These are phyloP conservation scores for Lunasporangiospora selenospora DNA, from an alignment of 192 early-diverging fungal species.

Conservation along the genomic window DNA sequence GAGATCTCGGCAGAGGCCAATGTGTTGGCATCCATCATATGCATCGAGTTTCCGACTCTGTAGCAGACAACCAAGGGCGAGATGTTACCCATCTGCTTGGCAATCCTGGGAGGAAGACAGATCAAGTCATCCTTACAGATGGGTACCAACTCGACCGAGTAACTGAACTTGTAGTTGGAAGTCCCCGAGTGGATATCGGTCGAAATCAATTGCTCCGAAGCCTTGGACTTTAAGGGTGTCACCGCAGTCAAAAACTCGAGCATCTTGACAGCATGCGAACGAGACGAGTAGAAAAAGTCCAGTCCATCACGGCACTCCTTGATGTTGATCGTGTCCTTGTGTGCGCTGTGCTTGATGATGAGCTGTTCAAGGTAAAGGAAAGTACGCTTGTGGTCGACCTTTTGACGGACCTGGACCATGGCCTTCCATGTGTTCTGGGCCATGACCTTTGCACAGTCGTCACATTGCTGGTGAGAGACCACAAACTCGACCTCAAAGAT, in stretches of 20 bases:
- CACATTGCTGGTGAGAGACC: constrained; percentile 92
- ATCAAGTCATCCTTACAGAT: constrained; percentile 97
- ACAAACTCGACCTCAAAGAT: constrained; percentile 96
- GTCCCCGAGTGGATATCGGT: constrained; percentile 92
- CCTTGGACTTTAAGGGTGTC: constrained; percentile 85
- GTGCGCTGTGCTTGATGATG: constrained; percentile 97
- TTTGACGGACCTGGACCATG: constrained; percentile 97
- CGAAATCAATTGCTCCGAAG: constrained; percentile 95
- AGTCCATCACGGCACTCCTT: constrained; percentile 96
- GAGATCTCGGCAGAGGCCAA: constrained; percentile 76
- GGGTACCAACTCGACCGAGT: constrained; percentile 95
- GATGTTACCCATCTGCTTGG: constrained; percentile 85
- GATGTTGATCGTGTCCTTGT: constrained; percentile 98
- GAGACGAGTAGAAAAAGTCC: constrained; percentile 94
- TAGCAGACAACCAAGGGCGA: constrained; percentile 83
- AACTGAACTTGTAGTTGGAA: constrained; percentile 96
- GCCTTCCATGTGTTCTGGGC: constrained; percentile 99
- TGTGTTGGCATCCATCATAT: constrained; percentile 89
- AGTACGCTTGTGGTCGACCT: constrained; percentile 97
- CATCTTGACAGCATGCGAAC: constrained; percentile 95
- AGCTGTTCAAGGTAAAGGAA: constrained; percentile 99
- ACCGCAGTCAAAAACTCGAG: constrained; percentile 90
- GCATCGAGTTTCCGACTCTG: constrained; percentile 87
- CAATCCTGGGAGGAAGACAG: constrained; percentile 84
- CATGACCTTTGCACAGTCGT: constrained; percentile 93